These are phyloP conservation scores for Xylaria bambusicola DNA, from an alignment of 495 filamentous ascomycete species.

Conservation along the genomic window DNA sequence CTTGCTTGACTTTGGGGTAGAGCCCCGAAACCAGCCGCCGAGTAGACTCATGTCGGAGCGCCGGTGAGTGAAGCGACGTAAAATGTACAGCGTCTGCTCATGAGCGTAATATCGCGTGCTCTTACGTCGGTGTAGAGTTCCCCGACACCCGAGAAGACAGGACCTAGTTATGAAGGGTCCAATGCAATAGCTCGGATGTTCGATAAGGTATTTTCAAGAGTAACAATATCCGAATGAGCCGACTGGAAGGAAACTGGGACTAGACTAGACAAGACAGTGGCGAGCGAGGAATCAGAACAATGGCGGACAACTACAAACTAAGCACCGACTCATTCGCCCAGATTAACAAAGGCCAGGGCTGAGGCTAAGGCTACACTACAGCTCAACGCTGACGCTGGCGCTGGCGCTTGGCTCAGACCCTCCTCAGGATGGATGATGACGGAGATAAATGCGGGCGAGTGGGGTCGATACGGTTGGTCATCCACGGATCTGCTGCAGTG, in stretches of 20 bases:
- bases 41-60: conserved; percentile 31
- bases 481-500: not conserved
- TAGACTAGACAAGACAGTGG: not conserved
- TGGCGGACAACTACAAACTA: not conserved
- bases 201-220: not conserved
- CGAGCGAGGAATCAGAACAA: not conserved
- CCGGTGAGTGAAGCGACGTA: not conserved
- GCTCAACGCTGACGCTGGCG: no score
- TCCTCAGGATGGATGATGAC: conserved; percentile 1
- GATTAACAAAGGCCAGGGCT: conserved; percentile 12
- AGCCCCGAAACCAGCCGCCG: conserved; percentile 33
- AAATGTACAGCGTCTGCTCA: conserved; percentile 7
- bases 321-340: not conserved
- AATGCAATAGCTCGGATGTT: not conserved
- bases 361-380: no score
- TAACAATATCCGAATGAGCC: not conserved
- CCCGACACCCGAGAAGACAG: not conserved
- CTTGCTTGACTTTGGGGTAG: conserved; percentile 26
- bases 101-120: conserved; percentile 2
- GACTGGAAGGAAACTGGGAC: not conserved
- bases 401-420: not conserved
- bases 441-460: conserved; percentile 8
- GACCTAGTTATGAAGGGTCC: not conserved
- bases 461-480: not conserved
- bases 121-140: not conserved